Base-by-base conservation (phyloP, 495 filamentous ascomycete genomes). In the Bryoglossum gracile region DNA sequence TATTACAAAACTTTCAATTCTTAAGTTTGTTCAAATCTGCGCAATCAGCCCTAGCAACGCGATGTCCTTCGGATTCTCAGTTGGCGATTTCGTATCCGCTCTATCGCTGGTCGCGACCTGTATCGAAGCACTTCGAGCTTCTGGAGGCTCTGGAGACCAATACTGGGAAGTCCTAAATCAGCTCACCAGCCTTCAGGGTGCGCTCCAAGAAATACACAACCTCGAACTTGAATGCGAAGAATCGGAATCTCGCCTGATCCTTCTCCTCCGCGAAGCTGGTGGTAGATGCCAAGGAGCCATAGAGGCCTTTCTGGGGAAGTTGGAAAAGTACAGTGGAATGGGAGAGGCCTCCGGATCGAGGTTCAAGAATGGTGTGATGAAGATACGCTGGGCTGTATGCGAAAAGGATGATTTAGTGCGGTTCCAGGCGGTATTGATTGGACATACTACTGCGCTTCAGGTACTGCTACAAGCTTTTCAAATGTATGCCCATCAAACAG, bases 161-260 rank as follows among this genome's bases (percentile, higher is more conserved):
- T 55, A 44, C 46, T 58, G 51, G 23, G 58, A 49, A 24, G 42
- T 63, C 5, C 3, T 65, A 4, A 16, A 43, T 3, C 33, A 63
- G 36, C 62, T 65, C 21, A 51, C 55, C 39, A 49, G 32, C 21
- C 61, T 65, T 17, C 50, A 65, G 18, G 46, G 40, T 18, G 61
- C 59, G 13, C 43, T 65, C 3, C 39, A 51, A 4, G 47, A 43
- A 33, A 50, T 65, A 3, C 57, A 65, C 22, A 5, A 38, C 9
- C 32, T 63, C 0, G 50, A 63, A 9, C 8, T 51, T n/a, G 50
- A 63, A 9, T 8, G 51, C n/a, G 47, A 58, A 8, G 51, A 54
- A 4, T 18, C 23, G 2, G 41, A 49, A 4, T 23, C n/a, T 10
- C 40, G 51, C 2, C 34, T 50, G 19, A 1, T 41, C 13, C 11